Evolutionary conservation across 768 basidiomycete species (phyloP).

Genomic region (Termitomyces sp.): DNA sequence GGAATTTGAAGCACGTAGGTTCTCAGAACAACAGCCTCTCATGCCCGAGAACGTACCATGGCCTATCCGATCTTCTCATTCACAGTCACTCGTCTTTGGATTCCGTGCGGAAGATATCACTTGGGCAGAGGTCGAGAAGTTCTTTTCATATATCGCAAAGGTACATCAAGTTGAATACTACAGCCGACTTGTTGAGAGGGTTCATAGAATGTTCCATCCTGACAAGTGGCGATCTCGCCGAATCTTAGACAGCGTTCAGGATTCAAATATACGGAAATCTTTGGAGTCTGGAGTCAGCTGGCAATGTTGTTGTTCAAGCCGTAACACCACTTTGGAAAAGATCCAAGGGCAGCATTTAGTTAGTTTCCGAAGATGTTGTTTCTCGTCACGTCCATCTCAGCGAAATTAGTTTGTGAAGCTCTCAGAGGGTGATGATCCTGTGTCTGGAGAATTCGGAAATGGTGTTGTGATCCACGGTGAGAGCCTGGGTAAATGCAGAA

Average conservation of each 20-base stretch:
- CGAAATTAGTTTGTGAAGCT: not conserved
- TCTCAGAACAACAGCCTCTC: not conserved
- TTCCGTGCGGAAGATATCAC: constrained; percentile 10
- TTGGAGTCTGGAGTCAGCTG: constrained; percentile 47
- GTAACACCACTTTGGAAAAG: constrained; percentile 46
- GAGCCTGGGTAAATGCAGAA: not conserved
- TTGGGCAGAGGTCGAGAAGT: constrained; percentile 49
- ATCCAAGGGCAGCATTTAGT: not conserved
- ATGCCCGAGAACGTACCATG: not conserved
- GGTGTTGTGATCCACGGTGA: too few species aligned
- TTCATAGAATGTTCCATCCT: constrained; percentile 24
- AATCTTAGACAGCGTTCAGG: constrained; percentile 14
- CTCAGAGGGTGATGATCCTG: not conserved
- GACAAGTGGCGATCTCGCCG: constrained; percentile 1
- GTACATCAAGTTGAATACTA: constrained; percentile 37
- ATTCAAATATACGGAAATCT: constrained; percentile 32
- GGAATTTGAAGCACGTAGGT: not conserved
- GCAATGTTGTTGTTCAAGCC: constrained; percentile 53
- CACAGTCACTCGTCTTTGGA: not conserved
- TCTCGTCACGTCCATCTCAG: not conserved
- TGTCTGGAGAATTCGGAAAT: not conserved
- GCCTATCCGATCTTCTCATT: not conserved
- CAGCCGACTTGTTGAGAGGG: constrained; percentile 42
- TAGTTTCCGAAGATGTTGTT: not conserved
- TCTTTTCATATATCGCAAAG: constrained; percentile 34